Percentiles rank a stretch among this genome's conserved stretches.
Conservation (phyloP, 805 yeast species). For the Alloascoidea hylecoeti region DNA sequence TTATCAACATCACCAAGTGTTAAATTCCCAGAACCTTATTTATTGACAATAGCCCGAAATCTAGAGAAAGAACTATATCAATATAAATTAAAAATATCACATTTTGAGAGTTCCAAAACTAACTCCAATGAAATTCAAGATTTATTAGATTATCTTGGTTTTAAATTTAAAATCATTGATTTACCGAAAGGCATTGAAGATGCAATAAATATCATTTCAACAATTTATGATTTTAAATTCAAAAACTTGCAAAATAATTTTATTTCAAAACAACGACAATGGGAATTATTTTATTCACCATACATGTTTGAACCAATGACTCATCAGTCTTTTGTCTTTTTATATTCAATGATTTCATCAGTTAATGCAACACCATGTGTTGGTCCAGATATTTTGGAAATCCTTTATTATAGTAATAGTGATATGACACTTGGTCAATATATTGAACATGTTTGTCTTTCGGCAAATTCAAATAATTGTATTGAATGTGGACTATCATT, state of each 20-base stretch:
- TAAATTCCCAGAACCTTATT: constrained; percentile 53
- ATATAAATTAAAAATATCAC: constrained; percentile 3
- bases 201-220: constrained; percentile 22
- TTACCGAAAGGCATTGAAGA: constrained; percentile 25
- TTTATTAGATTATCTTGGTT: background rate
- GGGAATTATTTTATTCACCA: constrained; percentile 53
- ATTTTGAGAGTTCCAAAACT: background rate
- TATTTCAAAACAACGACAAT: constrained; percentile 34
- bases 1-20: constrained; percentile 83
- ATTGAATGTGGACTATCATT: constrained; percentile 58
- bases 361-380: constrained; percentile 83
- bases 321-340: constrained; percentile 68
- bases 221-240: constrained; percentile 14
- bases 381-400: constrained; percentile 76
- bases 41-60: constrained; percentile 37
- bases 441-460: constrained; percentile 62
- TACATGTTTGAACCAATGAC: constrained; percentile 50
- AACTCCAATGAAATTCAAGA: background rate
- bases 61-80: constrained; percentile 26
- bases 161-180: constrained; percentile 5
- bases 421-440: constrained; percentile 86
- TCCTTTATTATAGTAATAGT: constrained; percentile 82
- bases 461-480: constrained; percentile 14
- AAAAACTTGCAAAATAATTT: constrained; percentile 17
- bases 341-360: constrained; percentile 72